Evolutionary conservation across 1,284 basidiomycete species (phyloP).

Genomic region (Earliella scabrosa): DNA sequence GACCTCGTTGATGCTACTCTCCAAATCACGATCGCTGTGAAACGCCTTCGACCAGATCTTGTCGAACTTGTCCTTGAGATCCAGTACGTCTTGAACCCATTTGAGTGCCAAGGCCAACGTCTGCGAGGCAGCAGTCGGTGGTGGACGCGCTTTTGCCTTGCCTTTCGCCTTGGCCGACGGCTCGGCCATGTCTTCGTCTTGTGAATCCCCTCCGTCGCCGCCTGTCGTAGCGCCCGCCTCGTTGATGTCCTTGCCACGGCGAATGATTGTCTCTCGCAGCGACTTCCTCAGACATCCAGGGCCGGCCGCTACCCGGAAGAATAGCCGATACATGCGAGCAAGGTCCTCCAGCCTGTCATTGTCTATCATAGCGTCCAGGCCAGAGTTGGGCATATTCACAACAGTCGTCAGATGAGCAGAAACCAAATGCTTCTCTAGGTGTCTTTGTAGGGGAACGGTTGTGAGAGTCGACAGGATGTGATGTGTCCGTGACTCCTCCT

Average conservation of each 20-base stretch:
- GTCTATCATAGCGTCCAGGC: constrained; percentile 90
- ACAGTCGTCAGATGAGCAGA: constrained; percentile 78
- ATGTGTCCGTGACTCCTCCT: constrained; percentile 88
- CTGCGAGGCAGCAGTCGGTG: constrained; percentile 45
- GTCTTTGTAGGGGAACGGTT: constrained; percentile 67
- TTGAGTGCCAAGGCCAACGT: constrained; percentile 70
- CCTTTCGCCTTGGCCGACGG: constrained; percentile 55
- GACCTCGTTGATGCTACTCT: constrained; percentile 89
- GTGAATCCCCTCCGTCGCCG: constrained; percentile 38
- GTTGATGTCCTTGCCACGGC: constrained; percentile 86
- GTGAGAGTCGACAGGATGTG: constrained; percentile 89
- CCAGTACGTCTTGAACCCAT: constrained; percentile 95
- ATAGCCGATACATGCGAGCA: constrained; percentile 82
- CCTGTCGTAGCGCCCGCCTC: constrained; percentile 40
- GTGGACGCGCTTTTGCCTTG: constrained; percentile 60
- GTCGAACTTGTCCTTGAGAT: constrained; percentile 93
- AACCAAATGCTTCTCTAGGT: constrained; percentile 82
- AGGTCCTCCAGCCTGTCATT: constrained; percentile 80
- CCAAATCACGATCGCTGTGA: constrained; percentile 76
- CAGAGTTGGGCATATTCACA: constrained; percentile 84
- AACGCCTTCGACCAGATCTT: constrained; percentile 76
- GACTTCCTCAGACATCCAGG: constrained; percentile 68
- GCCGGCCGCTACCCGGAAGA: constrained; percentile 73
- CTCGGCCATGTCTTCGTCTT: constrained; percentile 45
- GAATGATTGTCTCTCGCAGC: constrained; percentile 77